Percentiles rank a stretch among this genome's conserved stretches.
These are phyloP conservation scores for Backusella westeae DNA, from an alignment of 192 early-diverging fungal genomes.

Conservation along the genomic window DNA sequence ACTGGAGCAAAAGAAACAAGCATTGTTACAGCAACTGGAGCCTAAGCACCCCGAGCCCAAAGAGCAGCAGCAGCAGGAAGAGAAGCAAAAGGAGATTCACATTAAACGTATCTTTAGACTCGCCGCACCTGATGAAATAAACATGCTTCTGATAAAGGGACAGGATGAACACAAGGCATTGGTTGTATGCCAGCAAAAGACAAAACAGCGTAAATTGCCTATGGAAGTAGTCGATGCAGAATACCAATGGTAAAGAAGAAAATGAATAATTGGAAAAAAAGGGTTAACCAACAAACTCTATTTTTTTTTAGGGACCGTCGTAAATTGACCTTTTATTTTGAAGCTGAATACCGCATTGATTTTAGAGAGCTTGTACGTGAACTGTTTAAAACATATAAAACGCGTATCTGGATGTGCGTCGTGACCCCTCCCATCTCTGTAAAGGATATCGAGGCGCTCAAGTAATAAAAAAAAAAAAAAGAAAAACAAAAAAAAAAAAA, in stretches of 20 bases:
- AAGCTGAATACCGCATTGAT: slow-evolving; percentile 92
- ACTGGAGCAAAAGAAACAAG: slow-evolving; percentile 32
- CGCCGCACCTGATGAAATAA: slow-evolving; percentile 79
- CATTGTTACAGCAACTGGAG: slow-evolving; percentile 47
- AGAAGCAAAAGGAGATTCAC: slow-evolving; percentile 73
- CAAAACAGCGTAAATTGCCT: slow-evolving; percentile 83
- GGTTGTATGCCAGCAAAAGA: slow-evolving; percentile 85
- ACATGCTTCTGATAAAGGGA: slow-evolving; percentile 74
- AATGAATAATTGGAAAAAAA: neutral
- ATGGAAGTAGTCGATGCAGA: slow-evolving; percentile 98
- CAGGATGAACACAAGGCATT: slow-evolving; percentile 91
- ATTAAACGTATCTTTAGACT: slow-evolving; percentile 88
- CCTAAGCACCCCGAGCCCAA: slow-evolving; percentile 31
- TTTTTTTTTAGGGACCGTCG: slow-evolving; percentile 73
- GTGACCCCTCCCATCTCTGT: slow-evolving; percentile 9
- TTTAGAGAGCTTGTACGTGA: slow-evolving; percentile 96
- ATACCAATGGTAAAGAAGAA: slow-evolving; percentile 82
- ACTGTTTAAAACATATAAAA: slow-evolving; percentile 96
- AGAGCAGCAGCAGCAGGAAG: slow-evolving; percentile 46
- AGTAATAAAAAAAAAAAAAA: neutral
- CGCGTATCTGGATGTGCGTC: slow-evolving; percentile 90
- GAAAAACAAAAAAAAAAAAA: neutral
- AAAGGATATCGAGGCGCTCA: neutral
- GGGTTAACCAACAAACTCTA: neutral
- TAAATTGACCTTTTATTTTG: slow-evolving; percentile 97